A percentile compares a stretch with the other conserved stretches of the same genome.
These are phyloP conservation scores for Cladobotryum protrusum DNA, from an alignment of 2,329 filamentous ascomycete genomes.

Conservation along the genomic window DNA sequence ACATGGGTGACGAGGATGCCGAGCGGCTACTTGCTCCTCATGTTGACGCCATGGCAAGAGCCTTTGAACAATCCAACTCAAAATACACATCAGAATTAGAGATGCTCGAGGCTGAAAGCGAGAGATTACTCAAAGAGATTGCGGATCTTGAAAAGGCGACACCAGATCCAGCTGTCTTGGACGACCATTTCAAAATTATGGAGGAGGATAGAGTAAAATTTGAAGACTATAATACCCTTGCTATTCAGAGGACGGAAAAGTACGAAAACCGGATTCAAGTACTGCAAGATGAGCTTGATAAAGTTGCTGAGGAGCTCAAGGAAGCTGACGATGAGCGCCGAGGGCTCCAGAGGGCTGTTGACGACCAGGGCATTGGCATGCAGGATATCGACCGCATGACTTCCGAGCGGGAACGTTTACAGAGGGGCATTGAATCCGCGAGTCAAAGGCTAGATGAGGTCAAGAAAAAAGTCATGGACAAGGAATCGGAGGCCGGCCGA, in stretches of 20 bases:
- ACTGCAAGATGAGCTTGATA: slow-evolving; percentile 80
- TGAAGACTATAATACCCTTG: slow-evolving; percentile 84
- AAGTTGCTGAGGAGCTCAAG: slow-evolving; percentile 65
- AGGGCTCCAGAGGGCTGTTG: slow-evolving; percentile 76
- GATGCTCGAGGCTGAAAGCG: slow-evolving; percentile 79
- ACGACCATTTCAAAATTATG: slow-evolving; percentile 86
- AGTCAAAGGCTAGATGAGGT: slow-evolving; percentile 73
- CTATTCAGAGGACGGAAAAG: slow-evolving; percentile 80
- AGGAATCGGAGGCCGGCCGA: slow-evolving; percentile 77
- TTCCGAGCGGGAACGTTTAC: slow-evolving; percentile 86
- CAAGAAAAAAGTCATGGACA: slow-evolving; percentile 75
- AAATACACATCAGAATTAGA: slow-evolving; percentile 80
- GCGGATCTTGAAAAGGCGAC: slow-evolving; percentile 83
- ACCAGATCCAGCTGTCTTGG: slow-evolving; percentile 74
- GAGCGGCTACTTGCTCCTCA: slow-evolving; percentile 76
- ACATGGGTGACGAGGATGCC: slow-evolving; percentile 78
- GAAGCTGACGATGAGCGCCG: slow-evolving; percentile 78
- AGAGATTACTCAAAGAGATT: slow-evolving; percentile 74
- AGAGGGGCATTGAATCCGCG: slow-evolving; percentile 76
- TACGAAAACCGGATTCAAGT: slow-evolving; percentile 75
- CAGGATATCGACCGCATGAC: slow-evolving; percentile 99
- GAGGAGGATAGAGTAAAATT: slow-evolving; percentile 94
- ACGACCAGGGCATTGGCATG: slow-evolving; percentile 90
- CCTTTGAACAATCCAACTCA: slow-evolving; percentile 80
- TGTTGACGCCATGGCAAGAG: slow-evolving; percentile 76